phyloP scores from a whole-genome alignment of 257 asterid species.

The Lavandula angustifolia region DNA sequence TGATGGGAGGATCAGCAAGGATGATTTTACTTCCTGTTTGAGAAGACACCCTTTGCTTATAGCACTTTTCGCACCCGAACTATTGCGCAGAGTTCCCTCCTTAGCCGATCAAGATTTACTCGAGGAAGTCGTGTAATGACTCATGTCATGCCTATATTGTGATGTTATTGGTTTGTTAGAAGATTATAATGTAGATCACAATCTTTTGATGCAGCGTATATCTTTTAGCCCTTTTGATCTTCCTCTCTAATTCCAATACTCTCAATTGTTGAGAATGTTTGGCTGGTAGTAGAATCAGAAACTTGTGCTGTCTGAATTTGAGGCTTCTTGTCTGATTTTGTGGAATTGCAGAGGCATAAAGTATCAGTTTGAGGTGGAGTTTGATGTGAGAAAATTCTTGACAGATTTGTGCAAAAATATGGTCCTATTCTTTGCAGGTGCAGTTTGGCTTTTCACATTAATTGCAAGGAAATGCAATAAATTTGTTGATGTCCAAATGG shows the following conservation, averaged over 20 bases:
- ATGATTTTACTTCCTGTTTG: constrained; percentile 59
- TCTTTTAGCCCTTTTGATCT: background rate
- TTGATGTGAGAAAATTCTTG: too few relatives aligned
- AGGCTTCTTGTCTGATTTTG: background rate
- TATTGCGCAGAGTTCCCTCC: constrained; percentile 33
- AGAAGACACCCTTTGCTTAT: constrained; percentile 69
- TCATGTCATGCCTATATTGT: background rate
- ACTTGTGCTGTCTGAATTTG: too few relatives aligned
- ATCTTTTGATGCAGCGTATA: constrained; percentile 6
- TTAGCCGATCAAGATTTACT: constrained; percentile 33
- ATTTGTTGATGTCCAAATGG: background rate
- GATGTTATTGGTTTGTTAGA: constrained; percentile 22
- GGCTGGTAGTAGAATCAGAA: too few relatives aligned
- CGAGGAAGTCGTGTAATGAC: constrained; percentile 37
- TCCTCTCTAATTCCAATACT: background rate
- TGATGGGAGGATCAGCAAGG: constrained; percentile 70
- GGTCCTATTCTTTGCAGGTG: too few relatives aligned
- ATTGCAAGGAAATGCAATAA: background rate
- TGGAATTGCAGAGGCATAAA: background rate
- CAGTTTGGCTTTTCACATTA: background rate
- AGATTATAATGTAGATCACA: constrained; percentile 9
- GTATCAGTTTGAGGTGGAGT: too few relatives aligned
- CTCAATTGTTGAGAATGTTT: background rate
- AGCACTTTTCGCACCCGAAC: constrained; percentile 62
- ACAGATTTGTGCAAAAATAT: too few relatives aligned